Evolutionary conservation across 1,284 basidiomycete species (phyloP).

Genomic region (Ganoderma sinense): DNA sequence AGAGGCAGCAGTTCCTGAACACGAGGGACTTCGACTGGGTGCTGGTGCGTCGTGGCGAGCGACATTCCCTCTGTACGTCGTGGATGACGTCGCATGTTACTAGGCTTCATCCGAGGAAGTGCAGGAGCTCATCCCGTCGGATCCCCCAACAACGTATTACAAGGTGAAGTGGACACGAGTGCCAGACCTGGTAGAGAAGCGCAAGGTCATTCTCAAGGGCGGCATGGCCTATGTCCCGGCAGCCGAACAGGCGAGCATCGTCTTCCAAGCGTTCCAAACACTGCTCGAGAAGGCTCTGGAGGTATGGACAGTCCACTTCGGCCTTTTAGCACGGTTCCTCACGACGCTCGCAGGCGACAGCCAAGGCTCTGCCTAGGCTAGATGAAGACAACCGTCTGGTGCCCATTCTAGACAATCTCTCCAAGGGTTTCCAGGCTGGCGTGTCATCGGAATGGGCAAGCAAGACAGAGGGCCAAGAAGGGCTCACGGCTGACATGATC

Average conservation of each 20-base stretch:
- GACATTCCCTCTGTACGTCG: not conserved
- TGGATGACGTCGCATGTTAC: not conserved
- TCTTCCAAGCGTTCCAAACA: conserved; percentile 88
- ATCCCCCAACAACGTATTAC: conserved; percentile 63
- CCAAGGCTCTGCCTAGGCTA: conserved; percentile 89
- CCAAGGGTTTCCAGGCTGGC: conserved; percentile 93
- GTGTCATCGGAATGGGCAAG: conserved; percentile 84
- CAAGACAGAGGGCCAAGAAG: conserved; percentile 59
- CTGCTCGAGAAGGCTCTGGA: conserved; percentile 84
- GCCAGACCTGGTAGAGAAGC: conserved; percentile 88
- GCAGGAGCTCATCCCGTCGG: conserved; percentile 37
- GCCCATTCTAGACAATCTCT: conserved; percentile 93
- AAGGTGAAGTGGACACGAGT: conserved; percentile 93
- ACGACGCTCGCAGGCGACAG: conserved; percentile 69
- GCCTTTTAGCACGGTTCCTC: conserved; percentile 7
- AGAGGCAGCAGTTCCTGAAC: conserved; percentile 77
- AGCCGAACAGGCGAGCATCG: conserved; percentile 85
- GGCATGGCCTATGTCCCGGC: conserved; percentile 94
- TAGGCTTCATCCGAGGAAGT: conserved; percentile 23
- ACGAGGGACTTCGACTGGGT: conserved; percentile 86
- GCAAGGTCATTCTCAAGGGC: conserved; percentile 81
- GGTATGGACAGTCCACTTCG: conserved; percentile 49
- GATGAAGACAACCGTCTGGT: conserved; percentile 95
- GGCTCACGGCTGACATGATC: conserved; percentile 93
- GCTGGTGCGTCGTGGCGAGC: conserved; percentile 51